Evolutionary conservation across 129 eudicot species (phyloP).

Genomic region (Escallonia rubra): DNA sequence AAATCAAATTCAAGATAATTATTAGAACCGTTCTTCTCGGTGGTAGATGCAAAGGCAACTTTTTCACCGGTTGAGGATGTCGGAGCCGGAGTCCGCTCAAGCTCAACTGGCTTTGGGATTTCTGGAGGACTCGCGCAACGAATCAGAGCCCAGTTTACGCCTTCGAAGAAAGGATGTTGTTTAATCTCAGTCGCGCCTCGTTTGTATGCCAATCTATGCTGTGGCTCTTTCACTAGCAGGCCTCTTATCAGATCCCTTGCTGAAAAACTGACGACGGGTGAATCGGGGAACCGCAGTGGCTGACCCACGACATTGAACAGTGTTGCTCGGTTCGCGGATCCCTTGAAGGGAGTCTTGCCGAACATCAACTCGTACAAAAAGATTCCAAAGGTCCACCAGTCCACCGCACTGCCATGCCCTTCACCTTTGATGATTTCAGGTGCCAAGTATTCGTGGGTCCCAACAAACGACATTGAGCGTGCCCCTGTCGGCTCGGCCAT

Average conservation of each 20-base stretch:
- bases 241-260: constrained; percentile 83
- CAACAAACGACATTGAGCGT: constrained; percentile 89
- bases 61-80: constrained; percentile 43
- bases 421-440: constrained; percentile 91
- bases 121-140: constrained; percentile 95
- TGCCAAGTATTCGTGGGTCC: constrained; percentile 88
- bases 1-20: constrained; percentile 90
- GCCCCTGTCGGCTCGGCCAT: constrained; percentile 90
- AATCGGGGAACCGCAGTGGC: constrained; percentile 70
- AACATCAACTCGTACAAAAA: constrained; percentile 71
- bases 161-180: constrained; percentile 92
- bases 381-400: constrained; percentile 96
- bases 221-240: constrained; percentile 84
- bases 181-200: constrained; percentile 90
- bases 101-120: constrained; percentile 72
- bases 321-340: constrained; percentile 83
- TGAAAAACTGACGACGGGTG: constrained; percentile 76
- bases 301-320: constrained; percentile 87
- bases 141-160: constrained; percentile 93
- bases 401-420: constrained; percentile 97
- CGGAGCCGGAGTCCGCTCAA: constrained; percentile 39
- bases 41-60: constrained; percentile 26
- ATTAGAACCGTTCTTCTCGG: constrained; percentile 54
- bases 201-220: constrained; percentile 71
- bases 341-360: constrained; percentile 91